Conservation (phyloP, 129 eudicot species). For the Flaveria brownii region DNA sequence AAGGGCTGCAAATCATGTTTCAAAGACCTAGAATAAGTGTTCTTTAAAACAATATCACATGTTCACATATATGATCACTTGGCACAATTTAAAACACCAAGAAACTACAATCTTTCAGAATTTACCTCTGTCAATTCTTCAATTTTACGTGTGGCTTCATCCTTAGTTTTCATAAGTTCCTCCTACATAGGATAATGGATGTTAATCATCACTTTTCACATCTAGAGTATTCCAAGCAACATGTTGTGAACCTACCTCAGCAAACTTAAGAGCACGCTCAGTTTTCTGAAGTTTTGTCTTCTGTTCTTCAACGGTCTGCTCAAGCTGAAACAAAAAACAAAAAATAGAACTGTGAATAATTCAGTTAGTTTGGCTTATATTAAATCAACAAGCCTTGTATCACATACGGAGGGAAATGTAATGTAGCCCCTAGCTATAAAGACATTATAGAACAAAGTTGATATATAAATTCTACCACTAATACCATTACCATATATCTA, state of each 20-base stretch:
- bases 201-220: slow-evolving; percentile 8
- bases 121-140: slow-evolving; percentile 62
- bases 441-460: slow-evolving; percentile 8
- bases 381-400: not conserved
- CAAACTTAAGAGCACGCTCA: slow-evolving; percentile 77
- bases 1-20: not conserved
- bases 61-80: slow-evolving; percentile 5
- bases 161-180: slow-evolving; percentile 74
- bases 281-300: slow-evolving; percentile 56
- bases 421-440: not conserved
- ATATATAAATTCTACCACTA: slow-evolving; percentile 6
- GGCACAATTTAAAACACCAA: slow-evolving; percentile 9
- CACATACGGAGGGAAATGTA: not conserved
- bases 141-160: slow-evolving; percentile 57
- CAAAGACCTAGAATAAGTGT: not conserved
- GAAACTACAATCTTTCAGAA: slow-evolving; percentile 4
- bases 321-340: slow-evolving; percentile 50
- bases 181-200: slow-evolving; percentile 45
- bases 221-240: slow-evolving; percentile 19
- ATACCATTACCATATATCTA: not conserved
- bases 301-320: slow-evolving; percentile 58
- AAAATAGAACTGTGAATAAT: not conserved
- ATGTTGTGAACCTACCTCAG: slow-evolving; percentile 55
- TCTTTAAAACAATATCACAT: slow-evolving; percentile 11
- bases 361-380: not conserved